phyloP scores from a whole-genome alignment of 1,139 yeast genomes.

The Sugiyamaella xylanicola region DNA sequence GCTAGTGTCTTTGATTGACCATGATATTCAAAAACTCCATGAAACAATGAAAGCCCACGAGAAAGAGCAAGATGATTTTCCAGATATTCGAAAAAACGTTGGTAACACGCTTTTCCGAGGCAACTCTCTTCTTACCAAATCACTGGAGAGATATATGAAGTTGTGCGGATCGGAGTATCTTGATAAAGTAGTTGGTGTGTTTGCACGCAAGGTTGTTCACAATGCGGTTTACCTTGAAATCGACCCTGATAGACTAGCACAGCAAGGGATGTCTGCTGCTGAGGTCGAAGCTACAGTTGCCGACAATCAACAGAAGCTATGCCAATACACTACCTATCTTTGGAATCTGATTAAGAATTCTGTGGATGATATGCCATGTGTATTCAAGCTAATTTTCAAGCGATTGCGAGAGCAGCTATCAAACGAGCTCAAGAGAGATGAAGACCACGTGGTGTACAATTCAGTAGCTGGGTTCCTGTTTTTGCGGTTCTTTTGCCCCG shows the following conservation, averaged over 20 bases:
- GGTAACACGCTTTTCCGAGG: conserved; percentile 84
- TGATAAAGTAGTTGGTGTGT: conserved; percentile 69
- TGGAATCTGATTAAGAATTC: conserved; percentile 75
- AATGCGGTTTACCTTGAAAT: conserved; percentile 66
- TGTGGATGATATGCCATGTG: conserved; percentile 74
- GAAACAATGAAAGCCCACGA: conserved; percentile 11
- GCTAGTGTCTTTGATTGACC: conserved; percentile 67
- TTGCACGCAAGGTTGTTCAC: conserved; percentile 58
- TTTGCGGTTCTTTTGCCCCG: conserved; percentile 87
- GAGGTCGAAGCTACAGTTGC: conserved; percentile 45
- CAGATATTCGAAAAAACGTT: conserved; percentile 26
- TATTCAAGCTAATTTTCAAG: conserved; percentile 53
- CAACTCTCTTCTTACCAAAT: conserved; percentile 75
- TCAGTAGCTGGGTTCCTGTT: conserved; percentile 84
- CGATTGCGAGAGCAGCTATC: conserved; percentile 33
- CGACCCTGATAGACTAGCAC: conserved; percentile 60
- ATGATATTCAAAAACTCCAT: conserved; percentile 46
- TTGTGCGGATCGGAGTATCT: conserved; percentile 80
- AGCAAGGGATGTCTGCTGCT: conserved; percentile 41
- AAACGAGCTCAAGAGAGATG: conserved; percentile 26
- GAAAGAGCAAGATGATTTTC: conserved; percentile 1
- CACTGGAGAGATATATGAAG: conserved; percentile 74
- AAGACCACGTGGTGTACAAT: conserved; percentile 41
- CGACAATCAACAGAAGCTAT: conserved; percentile 56
- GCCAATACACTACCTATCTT: conserved; percentile 58